Conservation (phyloP, 108 stramenopile species). For the Nitzschia palea region DNA sequence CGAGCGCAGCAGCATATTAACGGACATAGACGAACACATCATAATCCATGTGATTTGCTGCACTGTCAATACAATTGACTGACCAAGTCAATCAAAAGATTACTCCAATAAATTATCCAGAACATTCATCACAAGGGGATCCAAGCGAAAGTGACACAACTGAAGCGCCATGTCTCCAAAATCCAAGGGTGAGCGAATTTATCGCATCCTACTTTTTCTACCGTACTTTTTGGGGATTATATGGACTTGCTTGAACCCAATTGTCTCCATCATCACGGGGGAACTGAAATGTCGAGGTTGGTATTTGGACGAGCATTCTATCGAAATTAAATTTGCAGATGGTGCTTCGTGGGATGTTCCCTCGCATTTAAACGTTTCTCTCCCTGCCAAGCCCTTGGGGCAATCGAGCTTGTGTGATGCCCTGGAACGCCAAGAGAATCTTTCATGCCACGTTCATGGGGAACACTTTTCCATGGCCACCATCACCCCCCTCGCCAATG, state of each 20-base stretch:
- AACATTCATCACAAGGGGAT: neutral
- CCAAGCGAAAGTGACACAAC: too few species aligned
- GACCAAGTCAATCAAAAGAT: neutral
- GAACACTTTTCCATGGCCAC: constrained; percentile 55
- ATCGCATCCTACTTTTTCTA: constrained; percentile 30
- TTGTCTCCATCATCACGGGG: constrained; percentile 72
- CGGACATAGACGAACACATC: too few species aligned
- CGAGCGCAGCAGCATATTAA: too few species aligned
- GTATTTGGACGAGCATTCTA: constrained; percentile 82
- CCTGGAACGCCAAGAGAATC: constrained; percentile 6
- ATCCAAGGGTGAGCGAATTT: neutral
- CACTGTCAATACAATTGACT: neutral
- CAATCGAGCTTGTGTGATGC: constrained; percentile 2
- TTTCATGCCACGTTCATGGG: constrained; percentile 19
- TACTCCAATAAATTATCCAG: neutral
- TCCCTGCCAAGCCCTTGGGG: neutral
- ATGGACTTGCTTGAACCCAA: constrained; percentile 71
- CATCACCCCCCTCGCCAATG: constrained; percentile 39
- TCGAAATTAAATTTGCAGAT: constrained; percentile 48
- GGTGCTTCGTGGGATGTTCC: neutral
- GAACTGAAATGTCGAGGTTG: constrained; percentile 75
- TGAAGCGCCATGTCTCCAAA: neutral
- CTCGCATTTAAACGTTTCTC: constrained; percentile 4
- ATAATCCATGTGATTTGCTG: too few species aligned
- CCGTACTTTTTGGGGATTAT: constrained; percentile 71